phyloP scores from a whole-genome alignment of 441 rosid species.

The Adansonia gregorii region DNA sequence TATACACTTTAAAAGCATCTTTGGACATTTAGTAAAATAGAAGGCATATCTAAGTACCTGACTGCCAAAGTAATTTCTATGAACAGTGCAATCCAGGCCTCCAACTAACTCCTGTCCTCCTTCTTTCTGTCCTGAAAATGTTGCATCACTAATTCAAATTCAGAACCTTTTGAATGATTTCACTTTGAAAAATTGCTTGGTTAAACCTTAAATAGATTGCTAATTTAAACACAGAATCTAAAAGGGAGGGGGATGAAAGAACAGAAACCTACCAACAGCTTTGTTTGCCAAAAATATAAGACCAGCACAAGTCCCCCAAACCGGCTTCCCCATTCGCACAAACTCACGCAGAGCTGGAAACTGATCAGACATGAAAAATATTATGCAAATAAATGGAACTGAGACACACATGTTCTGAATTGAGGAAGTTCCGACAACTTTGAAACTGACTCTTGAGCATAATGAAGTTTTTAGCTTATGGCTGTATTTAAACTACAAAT shows the following conservation, averaged over 20 bases:
- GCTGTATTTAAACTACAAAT: neutral
- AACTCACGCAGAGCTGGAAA: conserved; percentile 87
- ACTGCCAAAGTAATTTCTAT: conserved; percentile 90
- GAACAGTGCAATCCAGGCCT: conserved; percentile 84
- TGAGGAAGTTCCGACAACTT: neutral
- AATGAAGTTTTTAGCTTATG: neutral
- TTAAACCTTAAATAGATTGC: neutral
- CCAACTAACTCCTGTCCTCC: conserved; percentile 94
- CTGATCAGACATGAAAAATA: conserved; percentile 40
- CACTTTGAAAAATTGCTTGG: neutral
- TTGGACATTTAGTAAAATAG: neutral
- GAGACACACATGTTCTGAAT: neutral
- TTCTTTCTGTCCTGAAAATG: conserved; percentile 74
- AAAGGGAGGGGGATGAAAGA: neutral
- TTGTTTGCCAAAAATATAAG: conserved; percentile 90
- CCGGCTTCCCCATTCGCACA: conserved; percentile 86
- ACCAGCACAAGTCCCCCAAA: conserved; percentile 98
- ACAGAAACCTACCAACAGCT: conserved; percentile 65
- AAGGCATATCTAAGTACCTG: conserved; percentile 53
- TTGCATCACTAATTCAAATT: neutral
- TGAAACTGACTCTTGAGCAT: conserved; percentile 18
- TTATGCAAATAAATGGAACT: neutral
- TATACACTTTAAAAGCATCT: neutral
- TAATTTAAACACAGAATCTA: neutral
- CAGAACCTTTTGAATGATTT: neutral